phyloP scores from a whole-genome alignment of 345 rosid genomes.

The Toxicodendron radicans region DNA sequence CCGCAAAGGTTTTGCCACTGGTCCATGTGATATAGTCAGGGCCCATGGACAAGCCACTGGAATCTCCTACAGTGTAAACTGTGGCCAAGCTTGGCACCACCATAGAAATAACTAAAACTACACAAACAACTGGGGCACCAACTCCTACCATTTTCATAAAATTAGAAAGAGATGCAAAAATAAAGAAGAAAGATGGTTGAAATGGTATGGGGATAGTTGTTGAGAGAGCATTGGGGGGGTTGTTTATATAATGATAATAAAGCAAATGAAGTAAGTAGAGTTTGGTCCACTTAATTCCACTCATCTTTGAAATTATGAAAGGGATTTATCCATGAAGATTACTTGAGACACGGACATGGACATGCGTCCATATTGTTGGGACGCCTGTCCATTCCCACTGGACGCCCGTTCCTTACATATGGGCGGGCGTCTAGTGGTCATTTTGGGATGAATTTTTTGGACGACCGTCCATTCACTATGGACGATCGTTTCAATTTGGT shows the following conservation, averaged over 20 bases:
- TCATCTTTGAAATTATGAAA: neutral
- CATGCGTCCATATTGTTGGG: no score
- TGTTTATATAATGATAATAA: constrained; percentile 32
- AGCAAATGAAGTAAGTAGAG: constrained; percentile 36
- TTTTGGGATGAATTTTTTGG: no score
- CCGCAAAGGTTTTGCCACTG: constrained; percentile 50
- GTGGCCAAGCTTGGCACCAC: constrained; percentile 51
- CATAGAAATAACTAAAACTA: constrained; percentile 34
- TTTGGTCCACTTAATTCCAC: constrained; percentile 35
- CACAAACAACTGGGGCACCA: constrained; percentile 22
- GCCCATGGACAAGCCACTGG: constrained; percentile 65
- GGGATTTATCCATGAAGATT: constrained; percentile 25
- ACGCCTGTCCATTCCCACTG: no score
- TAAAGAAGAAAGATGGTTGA: constrained; percentile 3
- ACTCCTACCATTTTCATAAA: constrained; percentile 41
- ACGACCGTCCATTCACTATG: no score
- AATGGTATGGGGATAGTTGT: constrained; percentile 15
- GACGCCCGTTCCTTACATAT: no score
- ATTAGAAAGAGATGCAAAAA: constrained; percentile 4
- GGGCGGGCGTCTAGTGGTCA: no score
- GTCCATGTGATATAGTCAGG: constrained; percentile 68
- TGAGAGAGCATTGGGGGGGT: constrained; percentile 16
- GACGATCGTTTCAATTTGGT: no score
- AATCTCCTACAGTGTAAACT: constrained; percentile 67
- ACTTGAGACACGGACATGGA: no score